phyloP scores from a whole-genome alignment of 345 rosid genomes.

The Diplotaxis tenuifolia region DNA sequence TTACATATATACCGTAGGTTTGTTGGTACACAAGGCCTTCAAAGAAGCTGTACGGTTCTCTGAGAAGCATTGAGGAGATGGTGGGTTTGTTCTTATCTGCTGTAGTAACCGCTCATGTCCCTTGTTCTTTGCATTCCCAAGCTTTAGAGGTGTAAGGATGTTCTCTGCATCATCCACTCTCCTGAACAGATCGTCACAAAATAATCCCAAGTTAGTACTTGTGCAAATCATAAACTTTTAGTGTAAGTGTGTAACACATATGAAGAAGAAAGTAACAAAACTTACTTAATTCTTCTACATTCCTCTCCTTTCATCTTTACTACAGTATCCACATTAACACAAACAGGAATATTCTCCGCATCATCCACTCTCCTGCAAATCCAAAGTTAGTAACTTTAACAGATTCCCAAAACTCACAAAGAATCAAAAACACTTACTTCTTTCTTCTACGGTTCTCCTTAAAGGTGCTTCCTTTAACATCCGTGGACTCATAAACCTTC shows the following conservation, averaged over 20 bases:
- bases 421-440: conserved; percentile 41
- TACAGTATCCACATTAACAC: conserved; percentile 53
- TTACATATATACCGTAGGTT: conserved; percentile 51
- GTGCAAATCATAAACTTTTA: not conserved
- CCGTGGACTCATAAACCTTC: conserved; percentile 34
- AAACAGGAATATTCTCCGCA: conserved; percentile 54
- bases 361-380: conserved; percentile 44
- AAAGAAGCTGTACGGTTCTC: conserved; percentile 38
- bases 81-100: conserved; percentile 85
- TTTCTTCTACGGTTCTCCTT: conserved; percentile 55
- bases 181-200: conserved; percentile 11
- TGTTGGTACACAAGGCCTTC: conserved; percentile 47
- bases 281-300: conserved; percentile 53
- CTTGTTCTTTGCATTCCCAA: conserved; percentile 61
- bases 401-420: not conserved
- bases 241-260: not conserved
- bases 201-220: not conserved
- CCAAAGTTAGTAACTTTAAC: not conserved
- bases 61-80: conserved; percentile 96
- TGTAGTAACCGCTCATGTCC: conserved; percentile 55
- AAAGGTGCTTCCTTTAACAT: conserved; percentile 36
- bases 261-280: not conserved
- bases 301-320: conserved; percentile 51
- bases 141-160: conserved; percentile 42
- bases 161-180: conserved; percentile 55